Evolutionary conservation across 495 filamentous ascomycete genomes (phyloP), one percentile per base, ranked within the genome.

Genomic region (Umbilicaria muhlenbergii): DNA sequence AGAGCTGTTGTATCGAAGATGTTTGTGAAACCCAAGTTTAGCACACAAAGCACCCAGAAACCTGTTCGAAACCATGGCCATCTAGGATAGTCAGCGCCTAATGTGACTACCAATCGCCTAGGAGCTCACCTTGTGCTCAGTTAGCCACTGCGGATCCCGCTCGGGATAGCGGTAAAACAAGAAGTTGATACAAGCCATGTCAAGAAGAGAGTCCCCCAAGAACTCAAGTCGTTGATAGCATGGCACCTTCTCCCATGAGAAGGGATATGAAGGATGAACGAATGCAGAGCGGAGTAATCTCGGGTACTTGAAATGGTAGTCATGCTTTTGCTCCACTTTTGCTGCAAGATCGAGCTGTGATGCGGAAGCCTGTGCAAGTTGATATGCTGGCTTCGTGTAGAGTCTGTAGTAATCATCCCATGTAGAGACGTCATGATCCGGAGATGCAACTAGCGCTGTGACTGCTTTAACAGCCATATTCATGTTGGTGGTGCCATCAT

Each of bases 31-130:
- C 2, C 71, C 76, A 0, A 96, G 69, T 19, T 71, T 68, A 11
- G 88, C 84, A 47, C 80, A 78, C 6, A 96, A 57, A 16, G 82
- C 82, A 11, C 83, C 88, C 0, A 95, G 67, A 54, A 95, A 98
- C 46, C 87, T 88, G 65, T 98, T 98, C 12, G 87, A 93, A 2
- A 91, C 89, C 88, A 98, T 94, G 10, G 92, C 87, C 86, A 93
- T 94, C 71, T 77, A 47, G 28, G 38, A 34, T 3, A 18, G 12
- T 32, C 6, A 28, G 24, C 24, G 8, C 24, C 8, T 8, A 10
- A 28, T 1, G 24, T 10, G 24, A 28, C 1, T 28, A 28, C 24
- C 1, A 6, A 28, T 28, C 24, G 24, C 24, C 1, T 10, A 13
- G 19, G 12, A 16, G 49, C 62, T 40, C 53, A 73, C 73, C 52